These are phyloP conservation scores for Penicillium malachiteum DNA, from an alignment of 495 filamentous ascomycete species.

Conservation along the genomic window DNA sequence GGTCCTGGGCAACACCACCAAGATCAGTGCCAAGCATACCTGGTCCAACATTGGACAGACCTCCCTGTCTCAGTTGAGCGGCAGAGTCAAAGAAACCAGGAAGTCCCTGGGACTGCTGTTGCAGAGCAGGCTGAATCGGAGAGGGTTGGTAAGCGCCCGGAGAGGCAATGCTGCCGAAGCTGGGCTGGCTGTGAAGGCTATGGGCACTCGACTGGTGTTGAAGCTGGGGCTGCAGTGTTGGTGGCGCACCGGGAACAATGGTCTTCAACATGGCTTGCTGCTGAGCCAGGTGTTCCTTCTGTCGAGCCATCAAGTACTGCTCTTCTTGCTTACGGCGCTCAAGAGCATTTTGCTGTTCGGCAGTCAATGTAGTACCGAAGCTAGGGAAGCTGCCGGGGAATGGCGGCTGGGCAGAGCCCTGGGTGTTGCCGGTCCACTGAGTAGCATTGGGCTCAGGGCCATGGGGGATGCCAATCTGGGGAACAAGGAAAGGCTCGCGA, in stretches of 20 bases:
- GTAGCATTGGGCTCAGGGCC: constrained; percentile 57
- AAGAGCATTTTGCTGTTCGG: constrained; percentile 95
- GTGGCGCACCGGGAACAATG: constrained; percentile 60
- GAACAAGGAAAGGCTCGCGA: constrained; percentile 93
- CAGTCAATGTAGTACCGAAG: constrained; percentile 96
- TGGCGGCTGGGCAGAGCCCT: constrained; percentile 80
- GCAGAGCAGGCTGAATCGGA: constrained; percentile 68
- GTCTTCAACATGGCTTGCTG: constrained; percentile 78
- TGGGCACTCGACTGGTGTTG: constrained; percentile 94
- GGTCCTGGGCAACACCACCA: constrained; percentile 56
- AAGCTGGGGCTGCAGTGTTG: constrained; percentile 54
- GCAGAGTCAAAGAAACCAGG: constrained; percentile 70
- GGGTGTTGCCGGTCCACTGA: constrained; percentile 38
- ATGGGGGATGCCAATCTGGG: constrained; percentile 91
- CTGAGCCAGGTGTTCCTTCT: constrained; percentile 88
- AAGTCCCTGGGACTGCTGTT: constrained; percentile 44
- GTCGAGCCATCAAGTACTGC: constrained; percentile 91
- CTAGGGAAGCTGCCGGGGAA: constrained; percentile 93
- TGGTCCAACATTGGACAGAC: constrained; percentile 45
- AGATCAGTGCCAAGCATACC: constrained; percentile 51
- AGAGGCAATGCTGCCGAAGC: constrained; percentile 89
- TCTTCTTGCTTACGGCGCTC: constrained; percentile 97
- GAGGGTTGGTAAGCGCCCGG: constrained; percentile 73
- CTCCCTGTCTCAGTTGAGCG: constrained; percentile 39
- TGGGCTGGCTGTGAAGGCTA: constrained; percentile 93